Conservation (phyloP, 495 filamentous ascomycete genomes). For the Penicillium psychrofluorescens region DNA sequence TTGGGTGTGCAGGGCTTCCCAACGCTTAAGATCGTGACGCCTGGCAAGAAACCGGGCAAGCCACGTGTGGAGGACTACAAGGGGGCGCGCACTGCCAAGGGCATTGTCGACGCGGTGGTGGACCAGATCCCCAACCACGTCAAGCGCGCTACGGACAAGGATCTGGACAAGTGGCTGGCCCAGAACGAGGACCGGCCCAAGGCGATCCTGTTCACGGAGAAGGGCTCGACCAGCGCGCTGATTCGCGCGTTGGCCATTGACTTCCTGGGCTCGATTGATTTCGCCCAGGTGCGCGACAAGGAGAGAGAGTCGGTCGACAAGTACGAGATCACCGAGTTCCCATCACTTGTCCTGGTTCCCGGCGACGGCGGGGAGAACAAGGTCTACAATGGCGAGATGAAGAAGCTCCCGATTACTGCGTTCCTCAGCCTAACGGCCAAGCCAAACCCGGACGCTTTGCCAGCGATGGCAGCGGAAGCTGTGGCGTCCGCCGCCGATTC, state of each 20-base stretch:
- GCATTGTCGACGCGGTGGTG: constrained; percentile 78
- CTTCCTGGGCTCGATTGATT: constrained; percentile 70
- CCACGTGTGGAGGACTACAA: constrained; percentile 91
- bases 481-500: constrained; percentile 37
- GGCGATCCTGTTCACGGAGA: constrained; percentile 90
- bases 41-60: constrained; percentile 72
- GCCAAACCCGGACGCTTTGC: constrained; percentile 57
- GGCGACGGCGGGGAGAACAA: constrained; percentile 60
- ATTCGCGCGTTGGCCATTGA: constrained; percentile 84
- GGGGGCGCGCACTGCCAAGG: constrained; percentile 71
- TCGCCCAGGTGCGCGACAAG: constrained; percentile 84
- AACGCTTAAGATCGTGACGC: constrained; percentile 88
- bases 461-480: constrained; percentile 37
- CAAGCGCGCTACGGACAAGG: constrained; percentile 70
- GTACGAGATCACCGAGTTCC: constrained; percentile 72
- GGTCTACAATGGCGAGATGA: constrained; percentile 76
- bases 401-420: constrained; percentile 71
- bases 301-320: constrained; percentile 62
- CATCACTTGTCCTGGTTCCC: constrained; percentile 74
- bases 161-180: constrained; percentile 66
- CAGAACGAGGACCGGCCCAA: constrained; percentile 70
- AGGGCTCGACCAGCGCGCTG: constrained; percentile 77
- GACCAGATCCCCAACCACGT: constrained; percentile 89
- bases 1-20: constrained; percentile 96
- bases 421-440: constrained; percentile 74